Evolutionary conservation across 2,329 filamentous ascomycete species (phyloP).

Genomic region (Neopestalotiopsis sp.): DNA sequence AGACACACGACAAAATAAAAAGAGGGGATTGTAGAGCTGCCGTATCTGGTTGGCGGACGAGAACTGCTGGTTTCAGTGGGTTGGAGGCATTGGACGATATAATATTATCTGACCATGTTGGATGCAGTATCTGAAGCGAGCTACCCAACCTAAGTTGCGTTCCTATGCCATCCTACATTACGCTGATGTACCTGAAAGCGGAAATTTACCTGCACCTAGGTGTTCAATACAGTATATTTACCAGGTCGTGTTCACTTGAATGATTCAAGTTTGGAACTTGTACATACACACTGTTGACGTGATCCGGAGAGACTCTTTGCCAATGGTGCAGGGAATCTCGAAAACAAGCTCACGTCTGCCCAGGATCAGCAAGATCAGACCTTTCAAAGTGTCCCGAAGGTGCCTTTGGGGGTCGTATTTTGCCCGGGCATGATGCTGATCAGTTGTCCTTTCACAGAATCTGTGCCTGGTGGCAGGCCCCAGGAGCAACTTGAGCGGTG

Average conservation of each 20-base stretch:
- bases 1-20: background rate
- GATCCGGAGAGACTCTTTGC: background rate
- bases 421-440: slow-evolving; percentile 11
- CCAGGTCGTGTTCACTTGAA: background rate
- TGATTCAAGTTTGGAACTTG: background rate
- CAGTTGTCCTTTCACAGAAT: slow-evolving; percentile 11
- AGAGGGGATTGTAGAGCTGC: slow-evolving; percentile 15
- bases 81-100: background rate
- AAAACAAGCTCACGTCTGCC: background rate
- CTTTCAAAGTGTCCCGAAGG: background rate
- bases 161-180: background rate
- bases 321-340: background rate
- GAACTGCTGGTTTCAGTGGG: slow-evolving; percentile 17
- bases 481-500: background rate
- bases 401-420: slow-evolving; percentile 1
- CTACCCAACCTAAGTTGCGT: background rate
- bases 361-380: background rate
- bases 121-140: slow-evolving; percentile 4
- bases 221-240: background rate
- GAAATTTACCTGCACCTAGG: background rate
- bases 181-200: background rate
- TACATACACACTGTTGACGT: background rate
- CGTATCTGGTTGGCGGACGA: slow-evolving; percentile 19
- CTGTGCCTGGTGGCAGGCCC: background rate
- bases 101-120: slow-evolving; percentile 1